Evolutionary conservation across 257 asterid genomes (phyloP).

Genomic region (Ballota nigra): DNA sequence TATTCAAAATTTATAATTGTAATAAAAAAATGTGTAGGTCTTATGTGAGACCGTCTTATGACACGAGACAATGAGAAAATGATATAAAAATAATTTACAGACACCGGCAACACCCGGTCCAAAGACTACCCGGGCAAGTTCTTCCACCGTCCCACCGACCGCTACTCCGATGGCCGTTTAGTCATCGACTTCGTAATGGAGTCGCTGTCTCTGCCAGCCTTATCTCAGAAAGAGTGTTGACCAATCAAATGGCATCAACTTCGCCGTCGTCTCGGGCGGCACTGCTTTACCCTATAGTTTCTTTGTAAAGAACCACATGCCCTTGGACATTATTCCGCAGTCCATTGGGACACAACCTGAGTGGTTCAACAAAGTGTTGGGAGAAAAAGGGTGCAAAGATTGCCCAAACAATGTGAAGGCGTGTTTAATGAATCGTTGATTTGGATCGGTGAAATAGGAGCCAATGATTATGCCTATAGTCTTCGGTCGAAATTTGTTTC

Average conservation of each 20-base stretch:
- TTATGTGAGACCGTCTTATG: no score
- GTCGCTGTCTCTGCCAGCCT: slow-evolving; percentile 59
- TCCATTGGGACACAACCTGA: slow-evolving; percentile 38
- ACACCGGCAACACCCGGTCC: no score
- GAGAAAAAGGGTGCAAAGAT: slow-evolving; percentile 29
- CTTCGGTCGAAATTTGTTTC: slow-evolving; percentile 46
- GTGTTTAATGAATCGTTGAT: slow-evolving; percentile 43
- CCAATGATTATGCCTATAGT: slow-evolving; percentile 68
- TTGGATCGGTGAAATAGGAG: slow-evolving; percentile 65
- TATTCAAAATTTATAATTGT: no score
- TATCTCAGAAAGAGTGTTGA: slow-evolving; percentile 36
- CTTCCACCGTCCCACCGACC: slow-evolving; percentile 87
- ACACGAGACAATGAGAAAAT: no score
- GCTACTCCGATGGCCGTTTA: slow-evolving; percentile 87
- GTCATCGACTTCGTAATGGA: slow-evolving; percentile 68
- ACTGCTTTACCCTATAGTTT: slow-evolving; percentile 46
- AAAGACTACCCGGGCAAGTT: no score
- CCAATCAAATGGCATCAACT: slow-evolving; percentile 48
- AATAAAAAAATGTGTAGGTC: no score
- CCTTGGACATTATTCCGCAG: slow-evolving; percentile 40
- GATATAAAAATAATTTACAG: no score
- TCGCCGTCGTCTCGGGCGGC: slow-evolving; percentile 74
- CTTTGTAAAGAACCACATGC: slow-evolving; percentile 38
- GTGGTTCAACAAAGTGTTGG: slow-evolving; percentile 41
- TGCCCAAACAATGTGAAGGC: slow-evolving; percentile 25